Base-by-base conservation (phyloP, 2,329 filamentous ascomycete genomes). In the Macrophomina tecta region DNA sequence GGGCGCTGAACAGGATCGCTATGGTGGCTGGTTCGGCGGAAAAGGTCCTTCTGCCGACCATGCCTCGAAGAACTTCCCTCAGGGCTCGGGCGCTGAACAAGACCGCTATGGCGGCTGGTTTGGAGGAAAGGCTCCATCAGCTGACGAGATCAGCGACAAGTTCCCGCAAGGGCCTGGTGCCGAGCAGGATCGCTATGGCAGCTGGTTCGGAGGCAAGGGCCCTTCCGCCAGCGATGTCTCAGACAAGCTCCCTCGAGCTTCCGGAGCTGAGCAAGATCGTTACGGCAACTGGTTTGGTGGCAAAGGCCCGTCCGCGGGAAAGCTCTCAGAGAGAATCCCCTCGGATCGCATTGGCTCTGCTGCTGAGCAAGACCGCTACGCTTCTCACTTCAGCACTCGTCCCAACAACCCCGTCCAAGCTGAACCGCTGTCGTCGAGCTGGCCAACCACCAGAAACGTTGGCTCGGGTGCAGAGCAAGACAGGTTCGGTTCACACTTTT, bases 381-480 rank as follows among this genome's bases (percentile, higher is more conserved):
- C 48, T 14, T 64, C 65, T 2, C 65, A 67, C 32, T 67, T 55
- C 18, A 56, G 58, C 38, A 11, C 28, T 38, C 36, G 18, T 9
- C 65, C 65, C 1, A 30, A 45, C 34, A 67, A 67, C n/a, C 65
- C 65, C 12, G 48, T 64, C 23, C 46, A 48, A 18, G 51, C 49
- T 8, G 30, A 30, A 5, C 65, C 65, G 16, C 18, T 28, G 23
- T 14, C 48, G 4, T 64, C 65, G 40, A 14, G 45, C 14, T 67
- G 58, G 65, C 16, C 58, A 9, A 42, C 58, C 5, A 30, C n/a
- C 34, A 30, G 55, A 12, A 56, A 38, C 63, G 16, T 67, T 6
- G 3, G 23, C 18, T 67, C 65, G 8, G 65, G 65, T 30, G 65
- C 65, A n/a, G 65, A 67, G 65, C 58, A 67, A 46, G 65, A 67